Conservation (phyloP, 2,329 filamentous ascomycete genomes). For the Apiospora malaysiana region DNA sequence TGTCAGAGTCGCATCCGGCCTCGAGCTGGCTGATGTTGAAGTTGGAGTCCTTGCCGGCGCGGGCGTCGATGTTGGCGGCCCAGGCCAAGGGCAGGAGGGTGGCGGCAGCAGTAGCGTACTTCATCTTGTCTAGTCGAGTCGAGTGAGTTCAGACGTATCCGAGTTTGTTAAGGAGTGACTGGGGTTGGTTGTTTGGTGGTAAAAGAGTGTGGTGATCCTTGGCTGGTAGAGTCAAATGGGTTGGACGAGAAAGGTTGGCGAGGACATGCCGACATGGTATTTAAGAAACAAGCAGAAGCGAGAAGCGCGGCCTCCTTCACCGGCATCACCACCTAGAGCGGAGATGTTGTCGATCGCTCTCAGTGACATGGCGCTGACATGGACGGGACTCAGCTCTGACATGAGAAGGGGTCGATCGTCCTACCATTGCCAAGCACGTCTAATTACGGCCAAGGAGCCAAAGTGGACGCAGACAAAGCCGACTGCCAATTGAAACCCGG, state of each 20-base stretch:
- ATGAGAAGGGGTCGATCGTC: not conserved
- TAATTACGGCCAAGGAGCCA: slow-evolving; percentile 9
- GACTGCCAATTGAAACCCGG: not conserved
- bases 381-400: slow-evolving; percentile 3
- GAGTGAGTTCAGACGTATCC: not conserved
- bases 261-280: not conserved
- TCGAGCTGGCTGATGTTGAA: slow-evolving; percentile 18
- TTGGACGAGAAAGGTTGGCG: not conserved
- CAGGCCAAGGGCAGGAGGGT: slow-evolving; percentile 20
- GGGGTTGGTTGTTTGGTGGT: not conserved
- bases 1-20: not conserved
- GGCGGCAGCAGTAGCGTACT: slow-evolving; percentile 20
- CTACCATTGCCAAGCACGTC: not conserved
- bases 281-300: not conserved
- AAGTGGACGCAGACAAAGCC: not conserved
- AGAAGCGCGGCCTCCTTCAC: not conserved
- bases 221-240: not conserved
- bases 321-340: not conserved
- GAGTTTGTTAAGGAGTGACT: slow-evolving; percentile 1
- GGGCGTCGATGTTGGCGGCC: slow-evolving; percentile 11
- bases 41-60: not conserved
- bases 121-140: slow-evolving; percentile 20
- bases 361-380: not conserved
- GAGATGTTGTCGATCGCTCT: not conserved
- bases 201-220: slow-evolving; percentile 9